Evolutionary conservation across 176 grass and related monocot species (phyloP), one percentile per base, ranked within the genome.

Genomic region (Carex cristatella): DNA sequence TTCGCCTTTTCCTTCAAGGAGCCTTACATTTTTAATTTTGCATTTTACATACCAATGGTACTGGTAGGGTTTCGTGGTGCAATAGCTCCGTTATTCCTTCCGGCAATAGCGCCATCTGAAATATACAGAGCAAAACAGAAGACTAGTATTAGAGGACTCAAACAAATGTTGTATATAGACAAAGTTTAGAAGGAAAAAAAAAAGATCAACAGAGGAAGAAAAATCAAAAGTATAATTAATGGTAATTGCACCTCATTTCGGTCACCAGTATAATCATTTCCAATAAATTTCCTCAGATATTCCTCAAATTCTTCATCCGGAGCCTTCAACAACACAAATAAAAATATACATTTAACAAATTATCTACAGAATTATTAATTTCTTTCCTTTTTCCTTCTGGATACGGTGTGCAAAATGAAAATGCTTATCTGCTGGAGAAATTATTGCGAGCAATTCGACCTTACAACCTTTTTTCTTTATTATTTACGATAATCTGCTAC

Each of bases 231-330:
- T 14, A 82, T 72, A 88, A 42, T 54, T 57, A 60, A 64, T 65
- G 54, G 66, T 16, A 40, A 80, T 48, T 88, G 79, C 85, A 98
- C 96, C 93, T 92, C 93, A 88, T 98, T 98, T 79, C 89, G 87
- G 64, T 98, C 90, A 85, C 93, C 96, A 44, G 87, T 90, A 84
- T 91, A 94, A 83, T 90, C 84, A 40, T 87, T 85, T 85, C 95
- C 95, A 85, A 95, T 92, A 71, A 95, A 87, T 87, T 94, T 91
- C 72, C 93, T 86, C 80, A 98, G 93, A 67, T 94, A 93, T 81
- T 98, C 96, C 81, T 98, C 93, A 90, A 95, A 98, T 82, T 98
- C 96, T 92, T 98, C 96, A 95, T 98, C 96, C 64, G 93, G 96
- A 87, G 96, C 96, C 96, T 98, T 73, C 32, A 54, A 58, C 79